Percentiles rank a stretch among this genome's conserved stretches.
Evolutionary conservation across 2,329 filamentous ascomycete genomes (phyloP).

Genomic region (Cladophialophora exuberans): DNA sequence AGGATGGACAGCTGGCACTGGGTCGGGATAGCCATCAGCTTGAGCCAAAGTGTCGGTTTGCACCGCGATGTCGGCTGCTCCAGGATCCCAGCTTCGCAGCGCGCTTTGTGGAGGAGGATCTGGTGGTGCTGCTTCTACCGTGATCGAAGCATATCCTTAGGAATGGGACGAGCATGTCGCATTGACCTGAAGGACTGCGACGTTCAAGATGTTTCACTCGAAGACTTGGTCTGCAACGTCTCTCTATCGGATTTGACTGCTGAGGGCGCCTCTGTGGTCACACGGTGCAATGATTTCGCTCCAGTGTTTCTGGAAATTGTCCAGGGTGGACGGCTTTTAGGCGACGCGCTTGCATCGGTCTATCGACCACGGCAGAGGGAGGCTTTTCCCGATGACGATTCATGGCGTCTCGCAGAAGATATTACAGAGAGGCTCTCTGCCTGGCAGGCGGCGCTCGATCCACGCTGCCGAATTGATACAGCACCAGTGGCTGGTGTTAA

Average conservation of each 20-base stretch:
- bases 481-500: not conserved
- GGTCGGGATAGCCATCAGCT: conserved; percentile 49
- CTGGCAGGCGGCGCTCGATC: conserved; percentile 5
- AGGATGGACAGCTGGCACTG: conserved; percentile 45
- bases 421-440: conserved; percentile 9
- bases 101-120: conserved; percentile 42
- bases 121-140: conserved; percentile 49
- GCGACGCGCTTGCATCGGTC: conserved; percentile 6
- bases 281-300: conserved; percentile 8
- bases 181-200: conserved; percentile 22
- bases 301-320: conserved; percentile 14
- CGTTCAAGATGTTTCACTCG: conserved; percentile 11
- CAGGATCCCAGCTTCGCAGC: conserved; percentile 31
- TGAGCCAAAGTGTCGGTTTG: conserved; percentile 49
- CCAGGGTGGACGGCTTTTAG: conserved; percentile 4
- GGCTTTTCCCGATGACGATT: not conserved
- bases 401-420: not conserved
- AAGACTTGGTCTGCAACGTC: conserved; percentile 12
- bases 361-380: not conserved
- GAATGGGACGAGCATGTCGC: conserved; percentile 38
- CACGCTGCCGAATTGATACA: conserved; percentile 15
- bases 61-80: conserved; percentile 39
- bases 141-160: conserved; percentile 46
- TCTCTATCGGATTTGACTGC: too few species aligned
- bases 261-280: not conserved